Evolutionary conservation across 2,329 filamentous ascomycete species (phyloP).

Genomic region (Cladophialophora carrionii): DNA sequence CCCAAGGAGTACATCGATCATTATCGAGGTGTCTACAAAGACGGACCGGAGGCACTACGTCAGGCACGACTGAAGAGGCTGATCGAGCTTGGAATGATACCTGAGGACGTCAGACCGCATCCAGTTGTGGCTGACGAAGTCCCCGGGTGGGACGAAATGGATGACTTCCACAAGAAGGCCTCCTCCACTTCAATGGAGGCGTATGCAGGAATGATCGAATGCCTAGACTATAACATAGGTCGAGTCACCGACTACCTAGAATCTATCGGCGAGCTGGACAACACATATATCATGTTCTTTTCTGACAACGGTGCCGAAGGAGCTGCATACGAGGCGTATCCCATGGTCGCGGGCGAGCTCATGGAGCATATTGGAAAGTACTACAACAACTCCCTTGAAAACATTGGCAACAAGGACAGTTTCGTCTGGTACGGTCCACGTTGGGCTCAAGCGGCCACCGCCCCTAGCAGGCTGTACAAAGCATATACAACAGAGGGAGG

Average conservation of each 20-base stretch:
- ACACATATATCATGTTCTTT: slow-evolving; percentile 57
- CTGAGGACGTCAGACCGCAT: slow-evolving; percentile 49
- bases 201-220: slow-evolving; percentile 57
- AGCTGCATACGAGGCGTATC: slow-evolving; percentile 51
- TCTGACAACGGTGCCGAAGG: slow-evolving; percentile 57
- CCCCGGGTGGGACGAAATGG: slow-evolving; percentile 49
- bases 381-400: slow-evolving; percentile 55
- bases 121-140: slow-evolving; percentile 50
- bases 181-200: slow-evolving; percentile 55
- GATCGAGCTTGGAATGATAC: slow-evolving; percentile 51
- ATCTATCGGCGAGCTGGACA: slow-evolving; percentile 53
- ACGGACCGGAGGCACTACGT: slow-evolving; percentile 55
- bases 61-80: slow-evolving; percentile 51
- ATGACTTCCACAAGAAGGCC: slow-evolving; percentile 45
- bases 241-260: slow-evolving; percentile 53
- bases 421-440: slow-evolving; percentile 57
- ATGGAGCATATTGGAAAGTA: slow-evolving; percentile 51
- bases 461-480: slow-evolving; percentile 46
- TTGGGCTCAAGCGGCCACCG: slow-evolving; percentile 55
- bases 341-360: slow-evolving; percentile 49
- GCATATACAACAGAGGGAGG: slow-evolving; percentile 43
- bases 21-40: slow-evolving; percentile 56
- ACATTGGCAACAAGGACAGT: slow-evolving; percentile 51
- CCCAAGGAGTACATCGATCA: slow-evolving; percentile 52
- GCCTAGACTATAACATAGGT: slow-evolving; percentile 52